Conservation (phyloP, 2,329 filamentous ascomycete species). For the Alternaria consortialis region DNA sequence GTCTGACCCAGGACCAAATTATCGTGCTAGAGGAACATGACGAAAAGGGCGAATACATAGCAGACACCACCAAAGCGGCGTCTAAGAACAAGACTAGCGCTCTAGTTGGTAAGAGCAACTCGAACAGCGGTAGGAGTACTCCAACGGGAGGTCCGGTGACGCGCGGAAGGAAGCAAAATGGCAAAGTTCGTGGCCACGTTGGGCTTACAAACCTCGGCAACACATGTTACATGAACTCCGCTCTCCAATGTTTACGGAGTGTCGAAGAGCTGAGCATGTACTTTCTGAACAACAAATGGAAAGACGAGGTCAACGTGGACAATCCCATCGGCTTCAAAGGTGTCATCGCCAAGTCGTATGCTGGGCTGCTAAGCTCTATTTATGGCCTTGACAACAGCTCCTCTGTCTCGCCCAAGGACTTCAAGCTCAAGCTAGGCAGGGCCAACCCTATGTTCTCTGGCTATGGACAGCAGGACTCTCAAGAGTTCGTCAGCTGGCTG, state of each 20-base stretch:
- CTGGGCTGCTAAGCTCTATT: constrained; percentile 76
- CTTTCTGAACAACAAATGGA: constrained; percentile 75
- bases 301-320: constrained; percentile 80
- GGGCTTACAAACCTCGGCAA: constrained; percentile 93
- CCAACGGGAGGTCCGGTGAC: constrained; percentile 73
- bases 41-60: constrained; percentile 62
- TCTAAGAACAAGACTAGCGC: constrained; percentile 53
- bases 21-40: constrained; percentile 85
- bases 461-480: constrained; percentile 95
- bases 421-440: constrained; percentile 83
- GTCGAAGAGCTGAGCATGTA: constrained; percentile 94
- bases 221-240: constrained; percentile 99
- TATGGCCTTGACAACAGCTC: constrained; percentile 73
- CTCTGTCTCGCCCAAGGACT: constrained; percentile 80
- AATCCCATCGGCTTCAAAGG: constrained; percentile 90
- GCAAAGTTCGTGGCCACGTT: constrained; percentile 76
- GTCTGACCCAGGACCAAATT: constrained; percentile 75
- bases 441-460: constrained; percentile 89
- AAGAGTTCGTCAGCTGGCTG: constrained; percentile 94
- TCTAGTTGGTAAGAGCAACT: constrained; percentile 50
- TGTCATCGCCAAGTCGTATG: constrained; percentile 85
- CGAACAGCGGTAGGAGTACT: constrained; percentile 70
- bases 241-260: constrained; percentile 90
- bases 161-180: constrained; percentile 74
- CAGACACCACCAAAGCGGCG: constrained; percentile 56